A percentile compares a stretch with the other conserved stretches of the same genome.
phyloP scores from a whole-genome alignment of 164 flowering plant genomes.

The Aristolochia contorta region DNA sequence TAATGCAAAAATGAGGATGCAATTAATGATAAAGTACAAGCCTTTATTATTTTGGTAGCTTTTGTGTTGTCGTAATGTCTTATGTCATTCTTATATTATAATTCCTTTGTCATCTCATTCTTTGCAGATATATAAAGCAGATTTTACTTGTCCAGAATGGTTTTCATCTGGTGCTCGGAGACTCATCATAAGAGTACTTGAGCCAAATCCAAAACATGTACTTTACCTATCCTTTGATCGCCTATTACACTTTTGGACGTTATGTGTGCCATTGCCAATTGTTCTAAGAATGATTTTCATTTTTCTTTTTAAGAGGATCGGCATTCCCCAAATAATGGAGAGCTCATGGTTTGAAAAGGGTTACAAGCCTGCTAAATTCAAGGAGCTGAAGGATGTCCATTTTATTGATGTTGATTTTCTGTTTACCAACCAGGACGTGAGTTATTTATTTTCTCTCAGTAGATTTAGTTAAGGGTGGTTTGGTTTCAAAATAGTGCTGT shows the following conservation, averaged over 20 bases:
- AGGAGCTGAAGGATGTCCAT: slow-evolving; percentile 2
- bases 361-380: slow-evolving; percentile 7
- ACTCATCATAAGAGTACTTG: slow-evolving; percentile 7
- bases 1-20: no score
- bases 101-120: not conserved
- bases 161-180: slow-evolving; percentile 10
- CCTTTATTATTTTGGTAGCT: no score
- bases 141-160: slow-evolving; percentile 14
- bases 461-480: not conserved
- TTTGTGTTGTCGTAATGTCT: no score
- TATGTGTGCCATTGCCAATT: no score
- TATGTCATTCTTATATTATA: not conserved
- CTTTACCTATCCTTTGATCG: not conserved
- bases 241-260: no score
- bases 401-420: slow-evolving; percentile 3
- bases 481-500: not conserved
- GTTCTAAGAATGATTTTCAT: no score
- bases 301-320: slow-evolving; percentile 2
- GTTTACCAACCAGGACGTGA: slow-evolving; percentile 5
- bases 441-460: not conserved
- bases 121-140: slow-evolving; percentile 12
- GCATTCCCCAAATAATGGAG: slow-evolving; percentile 6
- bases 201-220: slow-evolving; percentile 14
- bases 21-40: no score
- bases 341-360: slow-evolving; percentile 10